phyloP scores from a whole-genome alignment of 257 asterid species.

The Capsicum chinense region DNA sequence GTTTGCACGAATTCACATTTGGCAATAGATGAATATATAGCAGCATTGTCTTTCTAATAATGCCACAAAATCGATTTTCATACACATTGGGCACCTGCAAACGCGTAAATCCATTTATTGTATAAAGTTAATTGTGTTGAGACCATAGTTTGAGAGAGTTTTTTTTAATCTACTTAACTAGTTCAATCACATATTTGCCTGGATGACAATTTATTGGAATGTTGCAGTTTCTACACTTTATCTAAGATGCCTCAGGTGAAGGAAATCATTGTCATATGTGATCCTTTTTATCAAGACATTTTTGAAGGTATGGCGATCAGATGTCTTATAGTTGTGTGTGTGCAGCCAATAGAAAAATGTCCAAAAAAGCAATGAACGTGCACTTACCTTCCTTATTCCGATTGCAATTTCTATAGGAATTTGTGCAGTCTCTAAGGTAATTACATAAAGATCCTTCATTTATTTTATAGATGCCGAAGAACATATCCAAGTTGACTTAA shows the following conservation, averaged over 20 bases:
- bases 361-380: constrained; percentile 1
- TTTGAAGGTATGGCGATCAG: constrained; percentile 72
- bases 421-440: background rate
- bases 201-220: constrained; percentile 34
- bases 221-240: constrained; percentile 88
- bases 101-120: background rate
- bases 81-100: background rate
- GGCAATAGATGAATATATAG: background rate
- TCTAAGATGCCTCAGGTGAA: constrained; percentile 48
- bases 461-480: no score
- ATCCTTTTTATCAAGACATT: constrained; percentile 89
- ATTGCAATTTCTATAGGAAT: constrained; percentile 2
- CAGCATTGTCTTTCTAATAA: background rate
- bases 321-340: background rate
- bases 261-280: no score
- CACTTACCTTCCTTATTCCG: background rate
- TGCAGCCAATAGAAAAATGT: constrained; percentile 16
- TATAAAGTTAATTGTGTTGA: background rate
- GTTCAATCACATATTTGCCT: constrained; percentile 27
- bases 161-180: constrained; percentile 21
- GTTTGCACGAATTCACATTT: background rate
- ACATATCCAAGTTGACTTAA: no score
- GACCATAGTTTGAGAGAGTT: background rate
- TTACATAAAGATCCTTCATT: no score
- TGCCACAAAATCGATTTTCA: background rate